Base-by-base conservation (phyloP, 768 basidiomycete genomes). In the Rhizopogon vinicolor region DNA sequence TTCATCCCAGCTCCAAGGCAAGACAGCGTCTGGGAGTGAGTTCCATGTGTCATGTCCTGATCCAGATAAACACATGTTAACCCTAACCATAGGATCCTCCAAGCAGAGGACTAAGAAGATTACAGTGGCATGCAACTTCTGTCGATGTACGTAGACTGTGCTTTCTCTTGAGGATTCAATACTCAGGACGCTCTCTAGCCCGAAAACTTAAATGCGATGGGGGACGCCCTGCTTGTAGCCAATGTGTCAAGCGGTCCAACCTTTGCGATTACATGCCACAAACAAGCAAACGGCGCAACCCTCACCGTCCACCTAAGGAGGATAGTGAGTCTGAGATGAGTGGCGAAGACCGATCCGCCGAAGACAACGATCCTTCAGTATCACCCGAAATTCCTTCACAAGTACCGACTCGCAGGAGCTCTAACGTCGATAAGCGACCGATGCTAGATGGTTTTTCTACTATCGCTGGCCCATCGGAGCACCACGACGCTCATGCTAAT, bases 151-250 rank as follows among this genome's bases (percentile, higher is more conserved):
- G 89, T 79, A 44, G 41, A 53, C 52, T 55, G 52, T 45, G 39
- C 54, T 58, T 58, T 63, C 19, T 40, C 41, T 51, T 58, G 55
- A 25, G 53, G 44, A 52, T 41, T 46, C 52, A 49, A 62, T 63
- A 52, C 64, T 64, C 40, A 52, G 57, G 59, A 61, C 50, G 44
- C 57, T 60, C 52, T 58, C 51, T 69, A 92, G 91, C 90, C 49
- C 84, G 91, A 57, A 93, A 93, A 74, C 78, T 93, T 42, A 92
- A 92, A 75, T 93, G 91, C 68, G 91, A 93, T 63, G 91, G 91
- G 49, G 87, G 86, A 41, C 82, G 88, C 48, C 91, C 91, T 7
- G 86, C 89, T 13, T 93, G 91, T 66, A 76, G 82, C 45, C 91
- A 93, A 67, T 93, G 91, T 66, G 73, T 84, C 57, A 91, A 92